Evolutionary conservation across 257 asterid species (phyloP).

Genomic region (Parsonsia alboflavescens): DNA sequence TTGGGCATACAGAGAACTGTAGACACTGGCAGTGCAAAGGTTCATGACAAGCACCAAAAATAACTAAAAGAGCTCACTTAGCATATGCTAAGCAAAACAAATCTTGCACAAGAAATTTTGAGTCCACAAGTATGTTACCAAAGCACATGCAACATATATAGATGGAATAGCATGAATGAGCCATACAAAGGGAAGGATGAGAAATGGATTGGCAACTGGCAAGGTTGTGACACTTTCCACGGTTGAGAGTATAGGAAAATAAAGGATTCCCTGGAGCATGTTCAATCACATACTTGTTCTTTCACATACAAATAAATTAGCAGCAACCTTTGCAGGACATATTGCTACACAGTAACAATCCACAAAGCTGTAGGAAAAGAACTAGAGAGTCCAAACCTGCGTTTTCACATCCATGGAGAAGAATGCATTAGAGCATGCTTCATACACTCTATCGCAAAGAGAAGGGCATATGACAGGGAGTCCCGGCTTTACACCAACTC

Average conservation of each 20-base stretch:
- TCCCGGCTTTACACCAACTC: slow-evolving; percentile 71
- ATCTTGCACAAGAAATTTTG: neutral
- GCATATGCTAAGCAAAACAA: neutral
- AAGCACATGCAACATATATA: neutral
- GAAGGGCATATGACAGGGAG: slow-evolving; percentile 77
- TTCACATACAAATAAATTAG: neutral
- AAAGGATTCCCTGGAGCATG: neutral
- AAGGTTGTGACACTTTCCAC: neutral
- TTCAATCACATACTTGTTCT: neutral
- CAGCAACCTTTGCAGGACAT: neutral
- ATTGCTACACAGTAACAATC: neutral
- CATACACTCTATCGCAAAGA: slow-evolving; percentile 70
- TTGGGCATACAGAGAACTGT: neutral
- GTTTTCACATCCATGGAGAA: slow-evolving; percentile 73
- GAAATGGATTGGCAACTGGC: neutral
- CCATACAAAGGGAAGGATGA: neutral
- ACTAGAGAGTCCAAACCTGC: slow-evolving; percentile 48
- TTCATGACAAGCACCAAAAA: neutral
- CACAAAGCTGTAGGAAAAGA: neutral
- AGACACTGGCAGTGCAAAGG: neutral
- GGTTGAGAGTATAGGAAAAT: neutral
- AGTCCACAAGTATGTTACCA: neutral
- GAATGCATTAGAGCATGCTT: slow-evolving; percentile 80
- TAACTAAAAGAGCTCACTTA: neutral
- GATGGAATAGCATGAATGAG: neutral